Evolutionary conservation across 768 basidiomycete genomes (phyloP).

Genomic region (Mycena sanguinolenta): DNA sequence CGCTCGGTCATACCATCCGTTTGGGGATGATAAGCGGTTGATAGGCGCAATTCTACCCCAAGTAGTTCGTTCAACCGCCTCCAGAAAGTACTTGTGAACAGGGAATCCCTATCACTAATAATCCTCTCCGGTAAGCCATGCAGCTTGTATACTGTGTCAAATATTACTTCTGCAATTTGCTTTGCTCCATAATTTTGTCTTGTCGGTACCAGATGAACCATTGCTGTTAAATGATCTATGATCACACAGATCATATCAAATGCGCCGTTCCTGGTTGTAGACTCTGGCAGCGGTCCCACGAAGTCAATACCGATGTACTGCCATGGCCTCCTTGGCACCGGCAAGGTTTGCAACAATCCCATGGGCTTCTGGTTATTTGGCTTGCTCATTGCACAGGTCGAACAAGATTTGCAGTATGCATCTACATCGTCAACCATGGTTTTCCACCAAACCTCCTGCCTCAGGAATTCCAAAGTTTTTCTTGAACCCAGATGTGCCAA

Average conservation of each 20-base stretch:
- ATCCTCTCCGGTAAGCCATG: constrained; percentile 32
- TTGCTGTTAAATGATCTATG: constrained; percentile 38
- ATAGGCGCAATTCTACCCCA: constrained; percentile 3
- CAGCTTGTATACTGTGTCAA: constrained; percentile 41
- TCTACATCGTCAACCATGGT: constrained; percentile 20
- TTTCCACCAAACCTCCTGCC: constrained; percentile 30
- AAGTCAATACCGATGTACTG: neutral
- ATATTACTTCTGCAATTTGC: no score
- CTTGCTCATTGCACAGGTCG: constrained; percentile 35
- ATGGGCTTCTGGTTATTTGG: neutral
- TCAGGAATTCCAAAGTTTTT: constrained; percentile 44
- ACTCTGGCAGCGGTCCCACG: constrained; percentile 38
- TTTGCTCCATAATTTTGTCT: no score
- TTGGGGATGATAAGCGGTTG: constrained; percentile 20
- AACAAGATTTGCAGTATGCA: constrained; percentile 15
- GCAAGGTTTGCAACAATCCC: neutral
- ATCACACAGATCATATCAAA: constrained; percentile 44
- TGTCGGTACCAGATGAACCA: constrained; percentile 44
- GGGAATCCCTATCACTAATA: constrained; percentile 10
- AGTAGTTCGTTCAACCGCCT: constrained; percentile 3
- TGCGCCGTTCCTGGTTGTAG: constrained; percentile 28
- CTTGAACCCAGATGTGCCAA: constrained; percentile 49
- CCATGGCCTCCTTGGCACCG: neutral
- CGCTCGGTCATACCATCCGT: constrained; percentile 25
- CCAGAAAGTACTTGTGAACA: constrained; percentile 23